Conservation (phyloP, 1,284 basidiomycete genomes). For the Gymnopus androsaceus region DNA sequence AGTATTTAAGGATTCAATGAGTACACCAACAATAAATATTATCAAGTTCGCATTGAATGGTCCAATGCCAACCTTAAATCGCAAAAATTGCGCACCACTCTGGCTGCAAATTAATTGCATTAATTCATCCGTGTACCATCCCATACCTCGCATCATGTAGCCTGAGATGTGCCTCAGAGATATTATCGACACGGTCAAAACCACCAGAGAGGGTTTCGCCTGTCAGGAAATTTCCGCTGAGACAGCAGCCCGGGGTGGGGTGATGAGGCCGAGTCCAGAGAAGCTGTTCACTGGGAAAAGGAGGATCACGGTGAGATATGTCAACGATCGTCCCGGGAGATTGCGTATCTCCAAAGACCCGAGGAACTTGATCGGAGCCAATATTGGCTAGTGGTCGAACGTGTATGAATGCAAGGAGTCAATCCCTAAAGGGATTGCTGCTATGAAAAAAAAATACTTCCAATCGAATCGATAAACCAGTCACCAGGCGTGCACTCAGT, state of each 20-base stretch:
- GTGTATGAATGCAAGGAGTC: slow-evolving; percentile 40
- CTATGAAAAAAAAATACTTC: slow-evolving; percentile 9
- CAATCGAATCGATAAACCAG: no score
- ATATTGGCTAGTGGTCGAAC: slow-evolving; percentile 53
- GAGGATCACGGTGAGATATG: neutral
- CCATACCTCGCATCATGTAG: slow-evolving; percentile 67
- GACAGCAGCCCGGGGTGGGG: slow-evolving; percentile 65
- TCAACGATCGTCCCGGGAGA: neutral
- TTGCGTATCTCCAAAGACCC: slow-evolving; percentile 50
- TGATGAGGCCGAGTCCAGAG: slow-evolving; percentile 59
- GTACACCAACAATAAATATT: neutral
- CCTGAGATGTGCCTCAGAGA: slow-evolving; percentile 51
- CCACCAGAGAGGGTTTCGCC: slow-evolving; percentile 32
- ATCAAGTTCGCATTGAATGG: no score
- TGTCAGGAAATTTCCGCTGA: slow-evolving; percentile 65
- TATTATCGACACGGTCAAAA: slow-evolving; percentile 27
- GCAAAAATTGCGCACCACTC: slow-evolving; percentile 68
- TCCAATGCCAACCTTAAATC: slow-evolving; percentile 26
- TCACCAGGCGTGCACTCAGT: no score
- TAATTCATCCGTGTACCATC: slow-evolving; percentile 61
- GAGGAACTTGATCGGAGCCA: slow-evolving; percentile 32
- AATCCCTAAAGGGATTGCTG: no score
- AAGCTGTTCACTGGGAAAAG: slow-evolving; percentile 36
- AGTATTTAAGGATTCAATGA: neutral
- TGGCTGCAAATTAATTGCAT: slow-evolving; percentile 66